phyloP scores from a whole-genome alignment of 768 basidiomycete species.

The Lactarius pseudohatsudake region DNA sequence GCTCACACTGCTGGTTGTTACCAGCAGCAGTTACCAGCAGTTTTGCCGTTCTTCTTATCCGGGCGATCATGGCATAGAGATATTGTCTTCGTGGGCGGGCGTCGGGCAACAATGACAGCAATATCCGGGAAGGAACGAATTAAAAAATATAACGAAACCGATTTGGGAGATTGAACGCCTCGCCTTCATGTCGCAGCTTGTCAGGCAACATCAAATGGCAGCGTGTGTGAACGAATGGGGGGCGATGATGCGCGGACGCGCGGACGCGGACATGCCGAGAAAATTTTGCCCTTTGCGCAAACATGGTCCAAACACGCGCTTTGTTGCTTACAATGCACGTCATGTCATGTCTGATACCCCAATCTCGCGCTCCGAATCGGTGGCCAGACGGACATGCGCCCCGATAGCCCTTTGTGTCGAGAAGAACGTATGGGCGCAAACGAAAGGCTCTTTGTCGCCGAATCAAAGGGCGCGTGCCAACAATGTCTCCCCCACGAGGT shows the following conservation, averaged over 20 bases:
- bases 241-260: constrained; percentile 3
- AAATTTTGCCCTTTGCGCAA: neutral
- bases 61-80: neutral
- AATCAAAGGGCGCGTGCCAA: neutral
- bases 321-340: neutral
- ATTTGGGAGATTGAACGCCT: constrained; percentile 6
- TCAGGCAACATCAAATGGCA: neutral
- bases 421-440: neutral
- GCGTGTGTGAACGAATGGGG: neutral
- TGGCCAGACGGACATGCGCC: neutral
- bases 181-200: constrained; percentile 1
- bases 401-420: neutral
- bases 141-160: neutral
- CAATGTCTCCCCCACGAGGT: neutral
- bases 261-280: neutral
- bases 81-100: neutral
- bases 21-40: too few relatives aligned
- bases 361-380: constrained; percentile 7
- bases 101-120: neutral
- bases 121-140: neutral
- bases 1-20: neutral
- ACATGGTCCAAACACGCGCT: neutral
- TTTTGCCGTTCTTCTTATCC: neutral
- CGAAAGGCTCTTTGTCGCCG: neutral
- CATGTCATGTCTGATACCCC: neutral